Evolutionary conservation across 805 yeast species (phyloP), one percentile per base, ranked within the genome.

Genomic region (Kregervanrija fluxuum): DNA sequence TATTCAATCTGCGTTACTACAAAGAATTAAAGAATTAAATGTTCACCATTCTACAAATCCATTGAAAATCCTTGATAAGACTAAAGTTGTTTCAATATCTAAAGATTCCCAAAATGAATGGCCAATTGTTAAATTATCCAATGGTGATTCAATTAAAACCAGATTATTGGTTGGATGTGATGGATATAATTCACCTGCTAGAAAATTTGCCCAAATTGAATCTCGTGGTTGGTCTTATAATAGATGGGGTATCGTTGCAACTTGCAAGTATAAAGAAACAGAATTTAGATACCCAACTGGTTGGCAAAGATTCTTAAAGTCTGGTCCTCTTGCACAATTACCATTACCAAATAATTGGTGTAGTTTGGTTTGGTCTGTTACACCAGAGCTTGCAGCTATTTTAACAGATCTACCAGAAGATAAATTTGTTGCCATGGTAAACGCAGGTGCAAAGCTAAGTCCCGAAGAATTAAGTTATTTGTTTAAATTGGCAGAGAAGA

Each of bases 91-190:
- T 11, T 66, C 64, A 3, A 87, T 87, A 36, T 50, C 62, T 5
- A 57, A 65, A 6, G 70, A 66, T 40, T 61, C 62, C 0, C 31
- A 42, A 14, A 65, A 66, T 28, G 76, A 78, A 40, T 87, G 96
- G 95, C 97, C 97, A 1, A 58, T 79, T 8, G 80, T 91, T 11
- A 68, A 74, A 22, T 67, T 90, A 11, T 75, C 77, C 11, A 75
- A 75, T 49, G 97, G 96, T 1, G 74, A 75, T 11, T 51, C 57
- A 11, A 69, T 82, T 41, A 75, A 77, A 55, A 75, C 95, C 0
- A 71, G 96, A 44, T 69, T 90, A n/a, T 68, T 90, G 15, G 78
- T 93, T 12, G 99, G 99, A 8, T 95, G 96, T 35, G 99, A 93
- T 61, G 99, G 99, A 1, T 88, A 80, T 61, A 87, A 89, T 61